Conservation (phyloP, 495 filamentous ascomycete genomes). For the Penicillium simplicissimum region DNA sequence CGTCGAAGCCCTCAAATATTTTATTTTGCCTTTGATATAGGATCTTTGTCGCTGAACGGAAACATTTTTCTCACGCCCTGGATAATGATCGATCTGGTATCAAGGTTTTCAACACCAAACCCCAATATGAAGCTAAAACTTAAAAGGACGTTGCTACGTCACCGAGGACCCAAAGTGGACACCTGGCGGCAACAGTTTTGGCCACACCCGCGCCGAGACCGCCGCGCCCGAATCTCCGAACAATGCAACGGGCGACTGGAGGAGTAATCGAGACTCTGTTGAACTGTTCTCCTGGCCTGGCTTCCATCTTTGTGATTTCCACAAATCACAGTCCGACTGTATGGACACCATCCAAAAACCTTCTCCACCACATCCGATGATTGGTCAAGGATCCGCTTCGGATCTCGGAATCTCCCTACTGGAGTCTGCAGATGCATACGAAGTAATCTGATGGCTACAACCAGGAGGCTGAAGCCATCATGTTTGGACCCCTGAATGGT, state of each 20-base stretch:
- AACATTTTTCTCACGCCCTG: background rate
- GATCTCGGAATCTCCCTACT: slow-evolving; percentile 6
- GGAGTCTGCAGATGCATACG: background rate
- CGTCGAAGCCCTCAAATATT: background rate
- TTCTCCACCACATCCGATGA: background rate
- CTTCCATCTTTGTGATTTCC: slow-evolving; percentile 1
- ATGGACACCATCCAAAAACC: background rate
- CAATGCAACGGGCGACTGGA: background rate
- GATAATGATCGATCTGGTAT: too few relatives aligned
- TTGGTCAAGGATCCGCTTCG: slow-evolving; percentile 8
- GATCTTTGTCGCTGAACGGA: background rate
- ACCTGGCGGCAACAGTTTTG: slow-evolving; percentile 12
- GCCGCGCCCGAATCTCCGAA: background rate
- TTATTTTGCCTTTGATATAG: background rate
- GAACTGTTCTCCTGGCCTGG: background rate
- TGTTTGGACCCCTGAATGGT: slow-evolving; percentile 3
- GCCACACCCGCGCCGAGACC: slow-evolving; percentile 9
- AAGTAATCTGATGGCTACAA: background rate
- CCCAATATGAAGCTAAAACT: background rate
- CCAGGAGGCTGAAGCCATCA: slow-evolving; percentile 3
- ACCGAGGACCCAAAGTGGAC: slow-evolving; percentile 9
- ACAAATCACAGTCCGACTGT: slow-evolving; percentile 11
- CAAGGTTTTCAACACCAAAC: background rate
- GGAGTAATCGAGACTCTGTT: too few relatives aligned
- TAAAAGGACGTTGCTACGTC: slow-evolving; percentile 3